Evolutionary conservation across 2,329 filamentous ascomycete genomes (phyloP), one percentile per base, ranked within the genome.

Genomic region (Botrytis aclada): DNA sequence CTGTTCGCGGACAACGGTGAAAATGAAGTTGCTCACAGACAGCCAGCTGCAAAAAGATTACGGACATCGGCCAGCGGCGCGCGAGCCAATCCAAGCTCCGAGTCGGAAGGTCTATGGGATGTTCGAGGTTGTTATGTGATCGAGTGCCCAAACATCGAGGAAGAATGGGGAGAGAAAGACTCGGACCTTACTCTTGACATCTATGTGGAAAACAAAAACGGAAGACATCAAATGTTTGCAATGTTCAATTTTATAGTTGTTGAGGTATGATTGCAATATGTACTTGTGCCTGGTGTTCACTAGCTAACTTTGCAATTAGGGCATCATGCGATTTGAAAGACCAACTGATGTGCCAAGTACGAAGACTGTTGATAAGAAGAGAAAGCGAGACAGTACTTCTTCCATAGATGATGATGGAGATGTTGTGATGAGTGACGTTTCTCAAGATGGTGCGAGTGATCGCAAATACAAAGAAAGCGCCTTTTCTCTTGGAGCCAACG

Each of bases 281-380:
- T 18, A 22, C n/a, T 25, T 6, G 29, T 41, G 12, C 54, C 18
- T 41, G 37, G 37, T 65, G 25, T 41, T 10, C 20, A 65, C 25
- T n/a, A 32, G 60, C 51, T 58, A 60, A 69, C 47, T 22, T 32
- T n/a, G 39, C 29, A 5, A 47, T 58, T 18, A 70, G 37, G 71
- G 74, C 7, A 72, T 75, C 63, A 75, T 77, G 75, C 74, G 74
- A 56, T 76, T 77, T 62, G 73, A 77, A 65, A 74, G 73, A 41
- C 76, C 75, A 34, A 61, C 72, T 45, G 63, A 63, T 32, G 54
- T 72, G 47, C 62, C 69, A 51, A 74, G 73, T 58, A 18, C 41
- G 7, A 71, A 73, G 32, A 69, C 18, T 37, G 29, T 8, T 4
- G 51, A 20, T 22, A 39, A 5, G 58, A 29, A 75, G 43, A 69